Base-by-base conservation (phyloP, 2,329 filamentous ascomycete genomes). In the Colletotrichum gloeosporioides region DNA sequence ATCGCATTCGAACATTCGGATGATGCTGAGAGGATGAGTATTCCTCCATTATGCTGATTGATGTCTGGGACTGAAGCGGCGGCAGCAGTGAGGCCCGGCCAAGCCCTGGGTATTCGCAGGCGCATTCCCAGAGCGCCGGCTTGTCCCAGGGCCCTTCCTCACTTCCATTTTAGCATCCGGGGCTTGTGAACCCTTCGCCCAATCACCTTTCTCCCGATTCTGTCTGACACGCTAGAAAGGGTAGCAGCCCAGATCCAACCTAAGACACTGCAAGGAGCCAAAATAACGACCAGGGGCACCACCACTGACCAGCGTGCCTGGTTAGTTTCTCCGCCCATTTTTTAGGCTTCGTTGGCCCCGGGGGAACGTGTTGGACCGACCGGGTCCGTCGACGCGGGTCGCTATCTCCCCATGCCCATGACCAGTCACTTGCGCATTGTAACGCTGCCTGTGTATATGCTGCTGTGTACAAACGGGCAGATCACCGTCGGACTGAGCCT, bases 311-410 rank as follows among this genome's bases (percentile, higher is more conserved):
- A 22, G n/a, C n/a, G 49, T 71, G 44, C 55, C 69, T 72, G 62
- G 59, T 69, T 69, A 73, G 69, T 64, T 44, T 39, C 31, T 16
- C 53, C 44, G 34, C 63, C 73, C 69, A 76, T 64, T 76, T 76
- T 73, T 76, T 76, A 76, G 73, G 57, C 69, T 76, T 73, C 61
- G 64, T 57, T 67, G 36, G 63, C 63, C 44, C 69, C 69, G 59
- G 63, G 68, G 69, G 73, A 73, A 76, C 69, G 69, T 69, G 69
- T 68, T 76, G 63, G 36, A 69, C 69, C 73, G 73, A 76, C 69
- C 69, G 73, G 64, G 69, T 68, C 73, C 69, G 73, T 72, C 69
- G 64, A 75, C 69, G 29, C 53, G 69, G 69, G 69, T 62, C 73
- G 61, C 59, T 57, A 34, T 62, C 65, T 49, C 62, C 36, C 68